Base-by-base conservation (phyloP, 2,329 filamentous ascomycete genomes). In the Fusarium vanettenii region DNA sequence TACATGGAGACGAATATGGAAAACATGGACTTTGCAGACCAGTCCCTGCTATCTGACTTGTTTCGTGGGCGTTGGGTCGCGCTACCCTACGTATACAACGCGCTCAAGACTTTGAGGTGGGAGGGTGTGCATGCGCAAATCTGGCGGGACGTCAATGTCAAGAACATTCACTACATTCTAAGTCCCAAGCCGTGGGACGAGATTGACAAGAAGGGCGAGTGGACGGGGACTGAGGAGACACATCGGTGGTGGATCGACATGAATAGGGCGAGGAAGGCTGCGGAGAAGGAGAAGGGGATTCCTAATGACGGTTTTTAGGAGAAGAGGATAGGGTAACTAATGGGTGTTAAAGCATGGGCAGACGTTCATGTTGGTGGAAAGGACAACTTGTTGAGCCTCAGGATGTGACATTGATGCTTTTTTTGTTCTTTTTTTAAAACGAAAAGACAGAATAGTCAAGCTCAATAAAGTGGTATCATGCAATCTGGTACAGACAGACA, bases 111-210 rank as follows among this genome's bases (percentile, higher is more conserved):
- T 18, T 70, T 92, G 83, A 82, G 88, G 18, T 86, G 86, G 83
- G 76, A 83, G 18, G 85, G 83, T 14, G 89, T 91, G 33, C 90
- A 92, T 76, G 80, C 82, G 31, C 78, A 82, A 66, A 89, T 92
- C 66, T 92, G 90, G 90, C 81, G 84, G 13, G 90, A 92, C 74
- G 87, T 87, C 20, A 79, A 82, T 45, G 88, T 92, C 60, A 91
- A 90, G 84, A 91, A 90, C 74, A 80, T 92, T 7, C 90, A 92
- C 78, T 91, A 90, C 70, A 91, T 92, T 55, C 79, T 92, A 25
- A 86, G 84, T 41, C 89, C 90, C 0, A 92, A 92, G 81, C 90
- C 90, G 3, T 92, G 90, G 90, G 85, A 90, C 50, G 86, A 89
- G 81, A 72, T 87, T 33, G 82, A 86, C 50, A 82, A 76, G 2